Percentiles rank a stretch among this genome's conserved stretches.
Evolutionary conservation across 306 rosid genomes (phyloP).

Genomic region (Potentilla sterilis): DNA sequence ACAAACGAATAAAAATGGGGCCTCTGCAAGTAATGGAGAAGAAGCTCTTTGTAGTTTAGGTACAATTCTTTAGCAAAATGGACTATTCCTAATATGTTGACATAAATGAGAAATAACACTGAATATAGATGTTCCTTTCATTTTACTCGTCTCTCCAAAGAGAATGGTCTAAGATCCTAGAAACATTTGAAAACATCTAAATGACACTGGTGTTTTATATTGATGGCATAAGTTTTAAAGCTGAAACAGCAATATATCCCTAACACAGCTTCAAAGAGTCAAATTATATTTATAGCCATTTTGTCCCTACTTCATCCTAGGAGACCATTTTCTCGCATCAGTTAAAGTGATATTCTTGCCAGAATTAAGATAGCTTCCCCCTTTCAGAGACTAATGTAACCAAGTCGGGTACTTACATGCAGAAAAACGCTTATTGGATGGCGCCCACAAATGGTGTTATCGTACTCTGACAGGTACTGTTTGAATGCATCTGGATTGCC

Average conservation of each 20-base stretch:
- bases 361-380: neutral
- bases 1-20: neutral
- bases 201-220: neutral
- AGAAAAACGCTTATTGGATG: slow-evolving; percentile 96
- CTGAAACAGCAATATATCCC: slow-evolving; percentile 2
- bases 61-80: neutral
- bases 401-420: slow-evolving; percentile 62
- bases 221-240: neutral
- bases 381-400: neutral
- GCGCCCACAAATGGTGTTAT: slow-evolving; percentile 95
- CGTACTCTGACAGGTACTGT: slow-evolving; percentile 63
- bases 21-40: neutral
- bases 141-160: neutral
- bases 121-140: neutral
- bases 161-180: neutral
- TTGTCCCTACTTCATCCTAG: neutral
- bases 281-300: neutral
- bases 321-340: neutral
- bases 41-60: neutral
- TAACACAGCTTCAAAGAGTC: neutral
- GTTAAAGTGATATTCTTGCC: neutral
- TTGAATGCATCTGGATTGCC: slow-evolving; percentile 94
- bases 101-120: neutral
- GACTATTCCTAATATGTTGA: neutral
- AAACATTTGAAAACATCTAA: neutral